phyloP scores from a whole-genome alignment of 352 stramenopile genomes.

The Pythium scleroteichum region DNA sequence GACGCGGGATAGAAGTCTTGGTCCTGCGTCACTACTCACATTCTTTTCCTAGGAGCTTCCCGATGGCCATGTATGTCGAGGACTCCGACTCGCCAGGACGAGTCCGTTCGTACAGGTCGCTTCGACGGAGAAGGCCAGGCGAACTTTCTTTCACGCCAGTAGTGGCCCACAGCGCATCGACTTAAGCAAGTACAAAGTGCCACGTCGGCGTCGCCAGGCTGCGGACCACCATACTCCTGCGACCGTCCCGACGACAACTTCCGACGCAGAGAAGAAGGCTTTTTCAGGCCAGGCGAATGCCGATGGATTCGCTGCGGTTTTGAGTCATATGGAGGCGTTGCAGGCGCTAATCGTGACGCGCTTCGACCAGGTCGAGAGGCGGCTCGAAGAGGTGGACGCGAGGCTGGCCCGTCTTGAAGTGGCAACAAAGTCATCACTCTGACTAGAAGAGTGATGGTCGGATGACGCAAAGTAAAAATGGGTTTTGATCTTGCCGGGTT shows the following conservation, averaged over 20 bases:
- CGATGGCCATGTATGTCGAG: conserved; percentile 45
- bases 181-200: conserved; percentile 55
- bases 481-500: conserved; percentile 1
- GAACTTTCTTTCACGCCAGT: conserved; percentile 47
- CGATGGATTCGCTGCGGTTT: conserved; percentile 22
- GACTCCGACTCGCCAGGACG: conserved; percentile 37
- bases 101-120: conserved; percentile 56
- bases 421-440: conserved; percentile 18
- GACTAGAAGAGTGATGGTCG: conserved; percentile 16
- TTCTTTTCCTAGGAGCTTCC: conserved; percentile 37
- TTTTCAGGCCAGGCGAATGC: not conserved
- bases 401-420: conserved; percentile 47
- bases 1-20: no score
- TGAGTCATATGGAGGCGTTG: conserved; percentile 38
- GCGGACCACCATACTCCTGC: not conserved
- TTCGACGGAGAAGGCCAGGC: conserved; percentile 52
- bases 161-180: conserved; percentile 39
- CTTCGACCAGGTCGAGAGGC: conserved; percentile 53
- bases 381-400: conserved; percentile 34
- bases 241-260: not conserved
- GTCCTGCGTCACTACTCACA: not conserved
- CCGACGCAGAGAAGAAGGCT: not conserved
- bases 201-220: conserved; percentile 20
- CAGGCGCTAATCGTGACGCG: conserved; percentile 51
- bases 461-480: conserved; percentile 4